phyloP scores from a whole-genome alignment of 1,284 basidiomycete genomes.

The Chondrostereum purpureum region DNA sequence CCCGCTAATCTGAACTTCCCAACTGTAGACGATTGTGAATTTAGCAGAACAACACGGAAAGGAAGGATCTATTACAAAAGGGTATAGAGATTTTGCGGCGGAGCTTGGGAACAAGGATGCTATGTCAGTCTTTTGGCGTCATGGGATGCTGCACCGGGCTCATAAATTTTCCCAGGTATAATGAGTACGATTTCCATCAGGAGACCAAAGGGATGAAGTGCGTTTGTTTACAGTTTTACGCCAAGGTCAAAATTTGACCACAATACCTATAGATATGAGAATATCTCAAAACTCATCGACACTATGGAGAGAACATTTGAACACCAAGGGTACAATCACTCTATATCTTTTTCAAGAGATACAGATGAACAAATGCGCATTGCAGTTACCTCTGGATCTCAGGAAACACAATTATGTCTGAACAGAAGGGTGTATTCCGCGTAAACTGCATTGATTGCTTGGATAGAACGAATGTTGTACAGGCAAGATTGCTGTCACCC shows the following conservation, averaged over 20 bases:
- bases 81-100: constrained; percentile 67
- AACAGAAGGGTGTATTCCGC: constrained; percentile 81
- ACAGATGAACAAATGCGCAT: constrained; percentile 7
- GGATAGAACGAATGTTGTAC: constrained; percentile 87
- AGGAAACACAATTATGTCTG: constrained; percentile 62
- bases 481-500: constrained; percentile 39
- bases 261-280: constrained; percentile 72
- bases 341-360: constrained; percentile 3
- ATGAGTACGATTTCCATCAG: constrained; percentile 85
- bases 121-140: constrained; percentile 36
- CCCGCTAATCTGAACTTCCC: constrained; percentile 7
- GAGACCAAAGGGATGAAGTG: constrained; percentile 91
- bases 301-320: constrained; percentile 69
- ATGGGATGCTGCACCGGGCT: not conserved
- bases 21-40: constrained; percentile 70
- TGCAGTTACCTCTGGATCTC: constrained; percentile 82
- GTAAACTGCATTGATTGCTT: constrained; percentile 92
- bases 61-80: constrained; percentile 75
- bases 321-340: constrained; percentile 55
- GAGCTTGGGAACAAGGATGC: constrained; percentile 58
- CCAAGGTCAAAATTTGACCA: constrained; percentile 79
- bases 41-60: constrained; percentile 89
- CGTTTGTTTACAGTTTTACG: constrained; percentile 60
- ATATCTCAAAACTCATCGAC: constrained; percentile 76
- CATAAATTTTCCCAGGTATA: constrained; percentile 35